A percentile compares a stretch with the other conserved stretches of the same genome.
Evolutionary conservation across 2,329 filamentous ascomycete genomes (phyloP).

Genomic region (Metarhizium sp.): DNA sequence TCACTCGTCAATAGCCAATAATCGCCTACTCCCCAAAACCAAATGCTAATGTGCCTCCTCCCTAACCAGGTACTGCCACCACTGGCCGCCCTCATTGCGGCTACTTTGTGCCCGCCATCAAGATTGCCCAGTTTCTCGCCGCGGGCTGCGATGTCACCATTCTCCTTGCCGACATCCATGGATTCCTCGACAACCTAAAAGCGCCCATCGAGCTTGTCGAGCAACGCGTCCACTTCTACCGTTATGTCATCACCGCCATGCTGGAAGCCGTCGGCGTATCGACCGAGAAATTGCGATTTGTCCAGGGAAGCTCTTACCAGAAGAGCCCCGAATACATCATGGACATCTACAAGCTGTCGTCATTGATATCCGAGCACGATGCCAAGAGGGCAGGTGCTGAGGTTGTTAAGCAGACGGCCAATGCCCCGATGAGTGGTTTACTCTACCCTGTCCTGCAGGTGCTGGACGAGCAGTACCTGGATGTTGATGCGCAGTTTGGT

Average conservation of each 20-base stretch:
- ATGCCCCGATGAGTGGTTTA: constrained; percentile 52
- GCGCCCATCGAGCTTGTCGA: constrained; percentile 82
- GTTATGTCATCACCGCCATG: constrained; percentile 61
- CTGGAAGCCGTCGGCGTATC: constrained; percentile 71
- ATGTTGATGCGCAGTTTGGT: constrained; percentile 82
- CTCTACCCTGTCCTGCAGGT: constrained; percentile 58
- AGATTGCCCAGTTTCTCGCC: constrained; percentile 78
- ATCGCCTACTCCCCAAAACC: too few relatives aligned
- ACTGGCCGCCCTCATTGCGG: constrained; percentile 84
- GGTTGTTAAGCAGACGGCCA: constrained; percentile 84
- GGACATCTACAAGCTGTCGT: constrained; percentile 74
- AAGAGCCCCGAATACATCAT: constrained; percentile 65
- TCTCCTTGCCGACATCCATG: constrained; percentile 66
- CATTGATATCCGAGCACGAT: constrained; percentile 65
- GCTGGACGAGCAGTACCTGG: constrained; percentile 82
- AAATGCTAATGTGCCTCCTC: neutral
- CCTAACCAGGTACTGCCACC: constrained; percentile 57
- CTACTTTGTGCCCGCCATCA: constrained; percentile 82
- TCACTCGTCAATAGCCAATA: too few relatives aligned
- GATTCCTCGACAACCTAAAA: constrained; percentile 75
- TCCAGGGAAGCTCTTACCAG: constrained; percentile 80
- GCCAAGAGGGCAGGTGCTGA: constrained; percentile 88
- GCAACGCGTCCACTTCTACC: constrained; percentile 76
- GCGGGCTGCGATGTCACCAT: constrained; percentile 78
- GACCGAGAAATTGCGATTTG: constrained; percentile 70